These are phyloP conservation scores for Pochonia chlamydosporia DNA, from an alignment of 2,329 filamentous ascomycete species.

Conservation along the genomic window DNA sequence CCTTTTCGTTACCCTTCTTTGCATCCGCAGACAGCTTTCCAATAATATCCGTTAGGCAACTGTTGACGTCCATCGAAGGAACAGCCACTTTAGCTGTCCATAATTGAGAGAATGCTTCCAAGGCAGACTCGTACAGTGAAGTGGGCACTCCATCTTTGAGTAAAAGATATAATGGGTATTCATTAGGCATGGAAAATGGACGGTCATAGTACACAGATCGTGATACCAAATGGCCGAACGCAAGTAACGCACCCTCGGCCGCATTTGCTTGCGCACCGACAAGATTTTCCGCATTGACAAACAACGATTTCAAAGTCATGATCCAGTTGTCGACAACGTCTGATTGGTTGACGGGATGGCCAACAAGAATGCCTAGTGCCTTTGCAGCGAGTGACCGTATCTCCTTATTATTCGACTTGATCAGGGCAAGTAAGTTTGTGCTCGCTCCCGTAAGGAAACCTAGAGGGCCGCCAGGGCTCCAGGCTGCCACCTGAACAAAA, in stretches of 20 bases:
- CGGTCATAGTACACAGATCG: constrained; percentile 38
- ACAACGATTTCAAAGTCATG: constrained; percentile 34
- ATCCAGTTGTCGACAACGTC: constrained; percentile 19
- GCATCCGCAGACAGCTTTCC: constrained; percentile 61
- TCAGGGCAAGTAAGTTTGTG: constrained; percentile 48
- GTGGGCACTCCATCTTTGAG: constrained; percentile 20
- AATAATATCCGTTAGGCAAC: constrained; percentile 41
- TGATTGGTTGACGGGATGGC: constrained; percentile 48
- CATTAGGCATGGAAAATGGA: constrained; percentile 18
- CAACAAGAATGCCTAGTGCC: constrained; percentile 69
- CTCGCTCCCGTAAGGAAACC: constrained; percentile 42
- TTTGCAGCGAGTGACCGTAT: constrained; percentile 62
- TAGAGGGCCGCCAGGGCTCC: constrained; percentile 45
- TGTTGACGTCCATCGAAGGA: constrained; percentile 22
- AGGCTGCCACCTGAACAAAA: constrained; percentile 48
- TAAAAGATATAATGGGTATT: constrained; percentile 26
- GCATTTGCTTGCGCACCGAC: constrained; percentile 38
- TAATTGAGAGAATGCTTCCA: constrained; percentile 40
- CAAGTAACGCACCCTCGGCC: constrained; percentile 41
- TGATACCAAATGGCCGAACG: constrained; percentile 38
- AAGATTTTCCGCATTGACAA: constrained; percentile 35
- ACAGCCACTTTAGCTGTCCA: constrained; percentile 38
- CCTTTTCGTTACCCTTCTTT: constrained; percentile 74
- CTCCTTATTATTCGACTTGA: constrained; percentile 67
- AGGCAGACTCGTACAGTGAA: constrained; percentile 37